Evolutionary conservation across 2,329 filamentous ascomycete genomes (phyloP).

Genomic region (Claviceps pazoutovae): DNA sequence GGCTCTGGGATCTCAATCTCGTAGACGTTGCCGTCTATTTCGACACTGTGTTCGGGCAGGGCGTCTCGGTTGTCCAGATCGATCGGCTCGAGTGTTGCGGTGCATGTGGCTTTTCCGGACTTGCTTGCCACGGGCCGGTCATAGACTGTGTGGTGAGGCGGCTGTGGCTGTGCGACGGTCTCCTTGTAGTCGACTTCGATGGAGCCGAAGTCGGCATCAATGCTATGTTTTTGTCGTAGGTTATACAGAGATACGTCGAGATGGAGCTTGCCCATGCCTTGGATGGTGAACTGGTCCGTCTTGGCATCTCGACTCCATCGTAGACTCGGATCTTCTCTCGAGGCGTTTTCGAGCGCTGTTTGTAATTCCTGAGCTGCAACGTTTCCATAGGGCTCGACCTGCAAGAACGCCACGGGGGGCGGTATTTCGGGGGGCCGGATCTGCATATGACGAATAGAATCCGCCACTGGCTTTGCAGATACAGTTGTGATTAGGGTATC

Average conservation of each 20-base stretch:
- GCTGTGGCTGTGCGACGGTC: conserved; percentile 47
- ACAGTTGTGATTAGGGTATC: conserved; percentile 75
- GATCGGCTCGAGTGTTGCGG: conserved; percentile 51
- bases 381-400: conserved; percentile 67
- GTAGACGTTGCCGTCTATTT: conserved; percentile 58
- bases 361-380: conserved; percentile 70
- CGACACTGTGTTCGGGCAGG: conserved; percentile 28
- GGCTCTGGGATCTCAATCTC: conserved; percentile 40
- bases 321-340: conserved; percentile 85
- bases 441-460: conserved; percentile 59
- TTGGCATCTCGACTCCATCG: conserved; percentile 76
- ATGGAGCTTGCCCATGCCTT: conserved; percentile 93
- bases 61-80: conserved; percentile 25
- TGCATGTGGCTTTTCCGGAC: conserved; percentile 62
- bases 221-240: conserved; percentile 79
- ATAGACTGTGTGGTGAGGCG: conserved; percentile 47
- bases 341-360: conserved; percentile 59
- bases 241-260: conserved; percentile 85
- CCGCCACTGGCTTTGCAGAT: conserved; percentile 46
- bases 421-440: conserved; percentile 80
- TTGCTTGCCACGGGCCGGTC: conserved; percentile 73
- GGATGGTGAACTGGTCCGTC: conserved; percentile 82
- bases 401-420: conserved; percentile 92
- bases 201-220: conserved; percentile 69
- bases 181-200: conserved; percentile 96